Base-by-base conservation (phyloP, 108 stramenopile species). In the Skeletonema marinoi region DNA sequence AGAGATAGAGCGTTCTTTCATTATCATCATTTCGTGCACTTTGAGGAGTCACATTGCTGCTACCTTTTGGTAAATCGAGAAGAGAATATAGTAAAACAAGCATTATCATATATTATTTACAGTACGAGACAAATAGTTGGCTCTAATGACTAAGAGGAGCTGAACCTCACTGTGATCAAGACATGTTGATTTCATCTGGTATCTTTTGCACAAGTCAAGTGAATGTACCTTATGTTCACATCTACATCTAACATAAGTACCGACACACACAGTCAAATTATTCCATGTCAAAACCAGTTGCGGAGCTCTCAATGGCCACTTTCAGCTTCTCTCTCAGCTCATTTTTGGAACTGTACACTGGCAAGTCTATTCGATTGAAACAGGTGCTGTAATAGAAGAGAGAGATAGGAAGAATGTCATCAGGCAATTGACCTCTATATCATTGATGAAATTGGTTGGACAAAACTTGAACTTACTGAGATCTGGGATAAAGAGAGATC, bases 301-400 rank as follows among this genome's bases (percentile, higher is more conserved):
- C 79, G 13, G 95, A 88, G 86, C 95, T 95, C 41, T 97, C 95
- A 50, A 99, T 94, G 0, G 98, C 98, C 65, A 97, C 78, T 59
- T 88, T 93, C 46, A 99, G 84, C 70, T 94, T 96, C 61, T 97
- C 91, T 54, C 87, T 61, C 29, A 99, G 76, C 16, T 97, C 96
- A 41, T 54, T 73, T 67, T 88, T 87, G 19, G 70, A 65, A 13
- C 78, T 75, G 66, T 93, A 94, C 21, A 93, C 17, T 67, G 93
- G 93, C 17, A 94, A 61, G 70, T 99, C 98, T 60, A 99, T 97
- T 44, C 98, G 92, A 74, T 99, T 99, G 88, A 99, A 99, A 81
- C 97, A 97, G 11, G 97, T 98, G 73, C 54, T 56, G 54, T 21
- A 56, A n/a, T 25, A 6, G 54, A 56, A 56, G 9, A n/a, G 0